Conservation (phyloP, 257 asterid genomes). For the Jaltomata sinuosa region DNA sequence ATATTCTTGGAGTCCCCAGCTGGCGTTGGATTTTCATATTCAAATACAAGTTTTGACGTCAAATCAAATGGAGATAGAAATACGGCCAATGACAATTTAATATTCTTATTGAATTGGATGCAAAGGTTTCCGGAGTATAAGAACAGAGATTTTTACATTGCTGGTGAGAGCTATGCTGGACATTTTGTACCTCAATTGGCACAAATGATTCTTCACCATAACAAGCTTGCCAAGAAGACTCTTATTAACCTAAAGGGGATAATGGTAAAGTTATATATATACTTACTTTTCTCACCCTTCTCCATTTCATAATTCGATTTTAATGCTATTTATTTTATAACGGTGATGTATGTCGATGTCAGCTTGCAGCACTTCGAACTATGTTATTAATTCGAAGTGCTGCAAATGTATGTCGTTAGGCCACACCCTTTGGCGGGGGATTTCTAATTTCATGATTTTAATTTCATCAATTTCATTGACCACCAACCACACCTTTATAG, state of each 20-base stretch:
- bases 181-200: slow-evolving; percentile 38
- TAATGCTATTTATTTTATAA: background rate
- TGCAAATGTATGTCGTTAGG: too few relatives aligned
- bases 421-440: background rate
- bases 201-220: slow-evolving; percentile 13
- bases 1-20: slow-evolving; percentile 34
- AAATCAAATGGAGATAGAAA: slow-evolving; percentile 13
- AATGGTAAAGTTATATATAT: slow-evolving; percentile 5
- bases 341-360: background rate
- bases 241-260: slow-evolving; percentile 30
- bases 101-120: slow-evolving; percentile 25
- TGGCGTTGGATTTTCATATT: slow-evolving; percentile 39
- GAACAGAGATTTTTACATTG: slow-evolving; percentile 17
- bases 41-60: slow-evolving; percentile 21
- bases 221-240: slow-evolving; percentile 5
- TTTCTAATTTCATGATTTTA: background rate
- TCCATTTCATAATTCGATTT: background rate
- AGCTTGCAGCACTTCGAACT: background rate
- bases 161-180: slow-evolving; percentile 40
- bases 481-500: background rate
- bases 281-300: background rate
- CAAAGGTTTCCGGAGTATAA: slow-evolving; percentile 19
- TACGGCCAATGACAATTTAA: slow-evolving; percentile 18
- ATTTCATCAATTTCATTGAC: background rate
- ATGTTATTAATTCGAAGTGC: too few relatives aligned